Percentiles rank a stretch among this genome's conserved stretches.
Conservation (phyloP, 768 basidiomycete species). For the Lentinula lateritia region DNA sequence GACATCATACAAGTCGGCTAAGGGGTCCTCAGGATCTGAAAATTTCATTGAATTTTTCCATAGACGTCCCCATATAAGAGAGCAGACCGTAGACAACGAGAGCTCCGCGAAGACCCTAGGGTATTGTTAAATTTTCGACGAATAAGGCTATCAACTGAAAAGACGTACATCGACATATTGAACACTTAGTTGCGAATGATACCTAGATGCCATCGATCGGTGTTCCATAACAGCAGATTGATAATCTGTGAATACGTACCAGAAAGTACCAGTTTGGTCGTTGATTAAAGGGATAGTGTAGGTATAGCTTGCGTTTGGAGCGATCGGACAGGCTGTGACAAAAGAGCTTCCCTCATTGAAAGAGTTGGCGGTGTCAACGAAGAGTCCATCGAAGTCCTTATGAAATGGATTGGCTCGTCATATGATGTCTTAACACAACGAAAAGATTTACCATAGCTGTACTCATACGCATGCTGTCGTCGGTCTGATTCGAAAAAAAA, state of each 20-base stretch:
- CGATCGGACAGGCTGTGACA: slow-evolving; percentile 39
- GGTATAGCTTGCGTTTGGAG: slow-evolving; percentile 27
- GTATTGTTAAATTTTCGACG: neutral
- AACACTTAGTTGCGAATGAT: neutral
- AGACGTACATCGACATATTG: slow-evolving; percentile 13
- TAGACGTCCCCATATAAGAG: slow-evolving; percentile 5
- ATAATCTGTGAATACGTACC: neutral
- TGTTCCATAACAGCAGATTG: neutral
- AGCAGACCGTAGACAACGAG: slow-evolving; percentile 26
- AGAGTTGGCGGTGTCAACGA: slow-evolving; percentile 15
- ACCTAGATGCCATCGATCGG: neutral
- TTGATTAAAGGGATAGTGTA: slow-evolving; percentile 28
- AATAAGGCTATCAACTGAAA: neutral
- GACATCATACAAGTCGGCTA: slow-evolving; percentile 33
- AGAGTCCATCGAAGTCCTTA: slow-evolving; percentile 25
- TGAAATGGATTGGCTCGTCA: neutral
- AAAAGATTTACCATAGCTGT: slow-evolving; percentile 8
- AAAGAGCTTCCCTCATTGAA: slow-evolving; percentile 34
- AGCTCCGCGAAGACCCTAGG: slow-evolving; percentile 26
- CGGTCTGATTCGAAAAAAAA: neutral
- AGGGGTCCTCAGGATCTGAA: slow-evolving; percentile 33
- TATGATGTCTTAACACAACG: too few relatives aligned
- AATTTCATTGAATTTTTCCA: neutral
- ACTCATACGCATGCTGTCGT: slow-evolving; percentile 23
- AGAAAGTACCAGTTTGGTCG: slow-evolving; percentile 26